Percentiles rank a stretch among this genome's conserved stretches.
phyloP scores from a whole-genome alignment of 805 yeast genomes.

The Pichia manshurica region DNA sequence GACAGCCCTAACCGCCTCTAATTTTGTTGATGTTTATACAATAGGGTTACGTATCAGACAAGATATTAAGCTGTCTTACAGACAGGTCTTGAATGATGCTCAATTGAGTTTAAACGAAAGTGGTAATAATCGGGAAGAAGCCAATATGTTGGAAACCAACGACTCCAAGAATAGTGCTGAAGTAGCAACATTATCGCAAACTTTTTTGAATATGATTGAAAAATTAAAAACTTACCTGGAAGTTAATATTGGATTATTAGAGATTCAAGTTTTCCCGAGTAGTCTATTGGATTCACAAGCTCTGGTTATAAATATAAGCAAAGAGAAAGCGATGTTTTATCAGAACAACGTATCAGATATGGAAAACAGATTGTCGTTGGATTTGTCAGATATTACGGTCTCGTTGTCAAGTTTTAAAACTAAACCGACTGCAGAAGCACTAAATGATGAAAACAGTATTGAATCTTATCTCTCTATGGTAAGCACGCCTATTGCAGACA shows the following conservation, averaged over 20 bases:
- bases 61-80: slow-evolving; percentile 67
- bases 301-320: slow-evolving; percentile 53
- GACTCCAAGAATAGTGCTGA: neutral
- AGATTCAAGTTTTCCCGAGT: slow-evolving; percentile 74
- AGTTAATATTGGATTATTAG: slow-evolving; percentile 50
- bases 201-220: slow-evolving; percentile 27
- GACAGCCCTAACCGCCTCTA: slow-evolving; percentile 84
- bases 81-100: slow-evolving; percentile 66
- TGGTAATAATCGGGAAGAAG: neutral
- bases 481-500: slow-evolving; percentile 65
- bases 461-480: slow-evolving; percentile 53
- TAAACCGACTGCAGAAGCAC: slow-evolving; percentile 43
- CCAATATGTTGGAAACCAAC: neutral
- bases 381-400: slow-evolving; percentile 56
- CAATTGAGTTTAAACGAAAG: slow-evolving; percentile 18
- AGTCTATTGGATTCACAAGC: slow-evolving; percentile 75
- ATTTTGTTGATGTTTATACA: slow-evolving; percentile 68
- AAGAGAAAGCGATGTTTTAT: slow-evolving; percentile 46
- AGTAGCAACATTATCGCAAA: slow-evolving; percentile 10
- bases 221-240: slow-evolving; percentile 63
- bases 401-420: slow-evolving; percentile 58
- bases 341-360: slow-evolving; percentile 42
- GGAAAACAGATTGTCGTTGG: slow-evolving; percentile 54
- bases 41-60: slow-evolving; percentile 66
- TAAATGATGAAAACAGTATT: slow-evolving; percentile 36